phyloP scores from a whole-genome alignment of 2,329 filamentous ascomycete genomes.

The Chrysosporium keratinophilum region DNA sequence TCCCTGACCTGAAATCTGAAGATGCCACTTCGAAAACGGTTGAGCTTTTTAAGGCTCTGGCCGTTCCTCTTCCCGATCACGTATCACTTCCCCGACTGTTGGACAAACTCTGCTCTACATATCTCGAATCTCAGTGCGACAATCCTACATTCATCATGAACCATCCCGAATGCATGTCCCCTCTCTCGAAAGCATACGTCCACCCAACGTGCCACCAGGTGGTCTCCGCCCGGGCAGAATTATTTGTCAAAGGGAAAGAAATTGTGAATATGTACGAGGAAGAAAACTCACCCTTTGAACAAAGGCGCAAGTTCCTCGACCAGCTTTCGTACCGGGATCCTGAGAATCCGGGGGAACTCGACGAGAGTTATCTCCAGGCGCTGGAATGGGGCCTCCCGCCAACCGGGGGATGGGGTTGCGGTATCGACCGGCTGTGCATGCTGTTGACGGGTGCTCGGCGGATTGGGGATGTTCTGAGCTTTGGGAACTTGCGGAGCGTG shows the following conservation, averaged over 20 bases:
- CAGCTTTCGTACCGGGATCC: slow-evolving; percentile 43
- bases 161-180: slow-evolving; percentile 83
- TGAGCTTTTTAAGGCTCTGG: slow-evolving; percentile 43
- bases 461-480: slow-evolving; percentile 78
- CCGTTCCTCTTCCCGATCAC: slow-evolving; percentile 41
- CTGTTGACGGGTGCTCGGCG: slow-evolving; percentile 66
- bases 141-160: slow-evolving; percentile 76
- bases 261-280: slow-evolving; percentile 97
- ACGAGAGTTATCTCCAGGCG: slow-evolving; percentile 75
- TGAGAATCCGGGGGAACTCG: slow-evolving; percentile 45
- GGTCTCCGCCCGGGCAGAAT: slow-evolving; percentile 71
- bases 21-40: slow-evolving; percentile 52
- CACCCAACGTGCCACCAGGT: slow-evolving; percentile 59
- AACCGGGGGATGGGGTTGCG: slow-evolving; percentile 93
- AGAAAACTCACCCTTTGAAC: slow-evolving; percentile 83
- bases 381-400: slow-evolving; percentile 86
- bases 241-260: slow-evolving; percentile 71
- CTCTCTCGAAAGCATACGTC: slow-evolving; percentile 74
- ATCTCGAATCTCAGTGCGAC: slow-evolving; percentile 66
- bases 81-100: slow-evolving; percentile 60
- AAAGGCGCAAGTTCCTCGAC: slow-evolving; percentile 68
- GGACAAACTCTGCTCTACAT: slow-evolving; percentile 64
- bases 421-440: slow-evolving; percentile 86
- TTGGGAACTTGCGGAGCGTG: slow-evolving; percentile 63
- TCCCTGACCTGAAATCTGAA: slow-evolving; percentile 51